Base-by-base conservation (phyloP, 148 eudicot species). In the Chenopodium berlandieri region DNA sequence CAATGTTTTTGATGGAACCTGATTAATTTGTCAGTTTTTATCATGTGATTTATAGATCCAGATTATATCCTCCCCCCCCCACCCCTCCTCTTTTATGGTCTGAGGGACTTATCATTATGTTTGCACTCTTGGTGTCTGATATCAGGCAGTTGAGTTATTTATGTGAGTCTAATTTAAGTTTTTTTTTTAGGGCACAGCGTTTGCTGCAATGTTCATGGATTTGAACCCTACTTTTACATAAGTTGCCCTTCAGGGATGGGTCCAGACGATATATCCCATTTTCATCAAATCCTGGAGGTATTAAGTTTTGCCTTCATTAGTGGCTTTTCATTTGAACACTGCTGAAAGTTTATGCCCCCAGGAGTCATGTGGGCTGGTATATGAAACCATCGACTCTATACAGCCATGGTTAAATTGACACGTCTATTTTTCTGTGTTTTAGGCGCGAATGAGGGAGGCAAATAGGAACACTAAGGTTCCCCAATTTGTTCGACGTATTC, bases 201-300 rank as follows among this genome's bases (percentile, higher is more conserved):
- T 54, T 93, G 99, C 89, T 95, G 97, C 84, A 76, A 89, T 84
- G 99, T 95, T 73, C 99, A 95, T 92, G 99, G 99, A 82, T 95
- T 95, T 87, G 99, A 95, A 86, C 97, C 99, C 56, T 95, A 95
- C 79, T 93, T 95, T 81, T 93, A 92, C 86, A 88, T 95, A 78
- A 91, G 87, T 82, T 95, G 99, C 66, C 97, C 94, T 67, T 84
- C 90, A 44, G 97, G 97, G 81, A 92, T 95, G 97, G 97, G 99
- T 71, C 97, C 97, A 73, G 97, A 93, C 84, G 99, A 95, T 82
- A 92, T 95, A 79, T 91, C 99, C 80, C 87, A 83, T 77, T 90
- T 95, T 87, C 97, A 92, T 86, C 90, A 90, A 85, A 78, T 73
- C 78, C 94, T 95, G 11, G 99, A 95, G 99, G 99, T 95, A 88